Conservation (phyloP, 208 protist species). For the Tritrichomonas musculus region DNA sequence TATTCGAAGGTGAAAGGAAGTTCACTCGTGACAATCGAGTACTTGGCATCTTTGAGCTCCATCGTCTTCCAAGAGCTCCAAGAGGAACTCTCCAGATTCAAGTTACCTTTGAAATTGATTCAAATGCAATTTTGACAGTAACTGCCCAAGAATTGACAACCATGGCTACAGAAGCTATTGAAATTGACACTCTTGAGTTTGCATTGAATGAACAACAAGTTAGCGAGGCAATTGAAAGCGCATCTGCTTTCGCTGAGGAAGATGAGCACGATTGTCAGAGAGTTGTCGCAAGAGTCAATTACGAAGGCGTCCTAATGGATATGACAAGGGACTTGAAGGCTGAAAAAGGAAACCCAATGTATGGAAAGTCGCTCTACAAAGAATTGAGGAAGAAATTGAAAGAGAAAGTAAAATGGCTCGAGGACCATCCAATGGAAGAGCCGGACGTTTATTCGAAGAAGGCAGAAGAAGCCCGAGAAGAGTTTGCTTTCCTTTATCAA, state of each 20-base stretch:
- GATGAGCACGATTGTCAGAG: constrained; percentile 62
- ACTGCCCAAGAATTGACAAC: constrained; percentile 82
- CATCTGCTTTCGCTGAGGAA: constrained; percentile 72
- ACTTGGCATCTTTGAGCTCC: constrained; percentile 91
- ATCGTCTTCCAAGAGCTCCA: constrained; percentile 82
- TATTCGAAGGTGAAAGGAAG: constrained; percentile 92
- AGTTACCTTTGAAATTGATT: constrained; percentile 67
- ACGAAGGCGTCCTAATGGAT: constrained; percentile 54
- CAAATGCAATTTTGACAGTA: constrained; percentile 91
- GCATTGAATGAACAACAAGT: constrained; percentile 77
- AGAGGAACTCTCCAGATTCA: constrained; percentile 83
- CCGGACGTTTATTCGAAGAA: neutral
- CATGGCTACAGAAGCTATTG: constrained; percentile 82
- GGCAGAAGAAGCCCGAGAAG: neutral
- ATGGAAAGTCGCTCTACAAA: neutral
- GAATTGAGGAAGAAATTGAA: constrained; percentile 6
- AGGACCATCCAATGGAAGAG: constrained; percentile 10
- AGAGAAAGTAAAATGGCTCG: neutral
- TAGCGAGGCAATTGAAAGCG: constrained; percentile 77
- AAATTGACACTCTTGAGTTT: constrained; percentile 91
- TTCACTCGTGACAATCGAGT: constrained; percentile 95
- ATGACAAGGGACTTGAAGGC: neutral
- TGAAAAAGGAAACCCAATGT: constrained; percentile 24
- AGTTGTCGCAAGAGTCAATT: constrained; percentile 66
- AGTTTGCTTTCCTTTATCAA: neutral